A percentile compares a stretch with the other conserved stretches of the same genome.
Evolutionary conservation across 192 early-diverging fungal species (phyloP).

Genomic region (Linnemannia schmuckeri): DNA sequence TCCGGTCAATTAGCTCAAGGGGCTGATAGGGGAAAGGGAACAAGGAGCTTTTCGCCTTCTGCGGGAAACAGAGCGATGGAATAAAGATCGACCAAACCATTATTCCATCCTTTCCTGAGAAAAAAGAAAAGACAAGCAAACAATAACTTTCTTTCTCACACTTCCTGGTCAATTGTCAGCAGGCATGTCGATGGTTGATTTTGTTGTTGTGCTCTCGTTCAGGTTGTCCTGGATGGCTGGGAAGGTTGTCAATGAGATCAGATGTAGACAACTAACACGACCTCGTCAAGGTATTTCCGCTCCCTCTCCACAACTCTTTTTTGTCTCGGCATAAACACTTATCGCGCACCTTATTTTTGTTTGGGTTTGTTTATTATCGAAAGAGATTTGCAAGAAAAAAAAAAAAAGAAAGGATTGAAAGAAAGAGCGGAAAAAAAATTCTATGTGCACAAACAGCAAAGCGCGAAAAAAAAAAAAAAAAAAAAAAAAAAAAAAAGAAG

Average conservation of each 20-base stretch:
- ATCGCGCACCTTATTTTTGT: background rate
- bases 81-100: background rate
- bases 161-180: no score
- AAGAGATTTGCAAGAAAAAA: background rate
- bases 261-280: no score
- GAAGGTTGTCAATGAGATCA: no score
- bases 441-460: background rate
- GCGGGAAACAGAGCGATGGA: background rate
- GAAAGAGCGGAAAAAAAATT: background rate
- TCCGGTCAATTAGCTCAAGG: background rate
- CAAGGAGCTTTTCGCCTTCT: no score
- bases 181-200: no score
- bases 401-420: background rate
- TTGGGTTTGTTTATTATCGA: background rate
- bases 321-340: background rate
- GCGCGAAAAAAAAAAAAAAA: background rate
- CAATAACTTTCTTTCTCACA: background rate
- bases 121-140: background rate
- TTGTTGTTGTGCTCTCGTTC: no score
- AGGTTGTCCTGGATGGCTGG: no score
- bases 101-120: background rate
- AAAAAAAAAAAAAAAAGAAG: slow-evolving; percentile 6
- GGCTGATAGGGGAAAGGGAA: background rate
- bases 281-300: slow-evolving; percentile 5
- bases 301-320: background rate